Evolutionary conservation across 2,329 filamentous ascomycete genomes (phyloP).

Genomic region (Helotiales sp.): DNA sequence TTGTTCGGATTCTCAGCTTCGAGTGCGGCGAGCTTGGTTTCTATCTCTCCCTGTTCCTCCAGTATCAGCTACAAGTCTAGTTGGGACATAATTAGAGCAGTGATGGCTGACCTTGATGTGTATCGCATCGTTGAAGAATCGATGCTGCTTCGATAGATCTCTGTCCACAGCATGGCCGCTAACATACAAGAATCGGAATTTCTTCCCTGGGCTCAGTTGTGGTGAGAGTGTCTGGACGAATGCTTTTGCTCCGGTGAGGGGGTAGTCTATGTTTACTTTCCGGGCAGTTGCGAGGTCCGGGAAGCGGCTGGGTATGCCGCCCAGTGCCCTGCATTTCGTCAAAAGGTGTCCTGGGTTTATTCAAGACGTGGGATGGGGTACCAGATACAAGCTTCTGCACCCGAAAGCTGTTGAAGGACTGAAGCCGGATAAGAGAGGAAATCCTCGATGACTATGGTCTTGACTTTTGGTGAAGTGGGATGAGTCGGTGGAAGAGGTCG

Average conservation of each 20-base stretch:
- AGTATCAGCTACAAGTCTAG: background rate
- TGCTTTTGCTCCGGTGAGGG: constrained; percentile 9
- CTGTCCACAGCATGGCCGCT: constrained; percentile 47
- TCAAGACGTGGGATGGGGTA: constrained; percentile 8
- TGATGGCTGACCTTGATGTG: constrained; percentile 35
- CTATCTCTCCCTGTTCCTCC: constrained; percentile 4
- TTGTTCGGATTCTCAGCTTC: constrained; percentile 2
- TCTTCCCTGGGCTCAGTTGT: constrained; percentile 22
- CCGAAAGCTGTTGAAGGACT: constrained; percentile 17
- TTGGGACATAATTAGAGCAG: background rate
- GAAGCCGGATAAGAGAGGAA: constrained; percentile 53
- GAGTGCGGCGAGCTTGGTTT: constrained; percentile 10
- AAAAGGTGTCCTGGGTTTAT: constrained; percentile 1
- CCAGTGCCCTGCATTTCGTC: background rate
- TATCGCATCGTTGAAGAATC: constrained; percentile 46
- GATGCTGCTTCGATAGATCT: constrained; percentile 44
- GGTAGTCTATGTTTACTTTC: constrained; percentile 16
- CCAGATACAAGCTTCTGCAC: constrained; percentile 33
- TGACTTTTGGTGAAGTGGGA: constrained; percentile 13
- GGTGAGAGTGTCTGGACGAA: constrained; percentile 14
- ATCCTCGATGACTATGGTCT: constrained; percentile 51
- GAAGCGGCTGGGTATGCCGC: constrained; percentile 6
- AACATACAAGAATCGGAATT: constrained; percentile 51
- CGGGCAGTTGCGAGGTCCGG: constrained; percentile 3
- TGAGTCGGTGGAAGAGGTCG: constrained; percentile 49